Base-by-base conservation (phyloP, 305 asterid genomes). In the Nicotiana rustica region DNA sequence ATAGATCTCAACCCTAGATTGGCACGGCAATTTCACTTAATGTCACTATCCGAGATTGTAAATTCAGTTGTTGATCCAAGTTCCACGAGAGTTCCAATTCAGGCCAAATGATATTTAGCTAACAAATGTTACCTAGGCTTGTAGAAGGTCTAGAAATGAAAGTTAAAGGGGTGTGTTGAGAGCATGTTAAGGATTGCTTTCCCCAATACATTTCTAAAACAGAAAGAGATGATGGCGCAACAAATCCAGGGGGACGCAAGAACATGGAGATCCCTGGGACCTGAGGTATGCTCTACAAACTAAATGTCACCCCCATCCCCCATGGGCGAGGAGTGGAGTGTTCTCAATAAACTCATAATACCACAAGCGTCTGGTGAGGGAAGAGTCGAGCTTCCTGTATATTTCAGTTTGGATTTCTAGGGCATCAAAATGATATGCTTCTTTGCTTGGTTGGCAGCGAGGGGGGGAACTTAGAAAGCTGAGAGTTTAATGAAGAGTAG, bases 391-490 rank as follows among this genome's bases (percentile, higher is more conserved):
- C 59, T 52, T 52, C 17, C 59, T 14, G 17, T 52, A 12, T 52
- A 52, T 52, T 52, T 52, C n/a, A 13, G 59, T 52, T 52, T 13
- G 59, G n/a, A 13, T 52, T 12, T 52, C 59, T 52, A 52, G 17
- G n/a, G 59, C 59, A 14, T 6, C 17, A 52, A 52, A 52, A 52
- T 3, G 59, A 3, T 52, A 14, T 52, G 79, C 56, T 73, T 73
- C 14, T 73, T 47, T 19, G 8, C 41, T 47, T 71, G 79, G 62
- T 21, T 71, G 79, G 79, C 79, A 47, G 62, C 25, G 41, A 49
- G 79, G 62, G 17, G 18, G 56, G 15, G 4, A 5, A 73, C 49
- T 73, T 47, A 19, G 62, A 47, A 36, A 73, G 62, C 41, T 73
- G 21, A 35, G 60, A 47, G 49, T 69, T 68, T 10, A 17, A 41